A percentile compares a stretch with the other conserved stretches of the same genome.
Evolutionary conservation across 371 early-diverging fungal species (phyloP).

Genomic region (Mucor indicus): DNA sequence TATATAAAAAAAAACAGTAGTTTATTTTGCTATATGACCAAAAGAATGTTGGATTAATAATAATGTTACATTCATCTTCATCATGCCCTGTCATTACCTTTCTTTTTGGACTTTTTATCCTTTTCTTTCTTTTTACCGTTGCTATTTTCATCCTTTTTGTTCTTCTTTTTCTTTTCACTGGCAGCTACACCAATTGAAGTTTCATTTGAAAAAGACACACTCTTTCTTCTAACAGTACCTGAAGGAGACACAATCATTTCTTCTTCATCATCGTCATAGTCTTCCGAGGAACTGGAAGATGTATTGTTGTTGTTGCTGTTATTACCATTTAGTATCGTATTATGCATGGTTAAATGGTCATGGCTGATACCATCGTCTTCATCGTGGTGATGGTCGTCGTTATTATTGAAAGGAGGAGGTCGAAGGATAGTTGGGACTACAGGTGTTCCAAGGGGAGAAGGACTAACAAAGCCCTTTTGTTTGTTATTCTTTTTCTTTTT

Average conservation of each 20-base stretch:
- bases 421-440: constrained; percentile 18
- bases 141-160: not conserved
- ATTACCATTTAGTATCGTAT: constrained; percentile 20
- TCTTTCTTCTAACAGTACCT: constrained; percentile 6
- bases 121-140: constrained; percentile 5
- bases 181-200: constrained; percentile 9
- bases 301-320: not conserved
- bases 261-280: constrained; percentile 2
- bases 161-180: constrained; percentile 1
- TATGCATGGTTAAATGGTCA: constrained; percentile 18
- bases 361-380: constrained; percentile 1
- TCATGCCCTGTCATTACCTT: too few relatives aligned
- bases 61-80: too few relatives aligned
- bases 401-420: not conserved
- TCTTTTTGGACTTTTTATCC: constrained; percentile 14
- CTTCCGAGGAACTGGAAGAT: not conserved
- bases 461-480: constrained; percentile 11
- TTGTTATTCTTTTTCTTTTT: constrained; percentile 12
- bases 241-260: not conserved
- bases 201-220: constrained; percentile 12
- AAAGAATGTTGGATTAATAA: too few relatives aligned
- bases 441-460: constrained; percentile 16
- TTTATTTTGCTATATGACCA: too few relatives aligned
- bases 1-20: too few relatives aligned
- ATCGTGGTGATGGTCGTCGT: not conserved